Percentiles rank a stretch among this genome's conserved stretches.
Conservation (phyloP, 1,284 basidiomycete species). For the Acaromyces ingoldii region DNA sequence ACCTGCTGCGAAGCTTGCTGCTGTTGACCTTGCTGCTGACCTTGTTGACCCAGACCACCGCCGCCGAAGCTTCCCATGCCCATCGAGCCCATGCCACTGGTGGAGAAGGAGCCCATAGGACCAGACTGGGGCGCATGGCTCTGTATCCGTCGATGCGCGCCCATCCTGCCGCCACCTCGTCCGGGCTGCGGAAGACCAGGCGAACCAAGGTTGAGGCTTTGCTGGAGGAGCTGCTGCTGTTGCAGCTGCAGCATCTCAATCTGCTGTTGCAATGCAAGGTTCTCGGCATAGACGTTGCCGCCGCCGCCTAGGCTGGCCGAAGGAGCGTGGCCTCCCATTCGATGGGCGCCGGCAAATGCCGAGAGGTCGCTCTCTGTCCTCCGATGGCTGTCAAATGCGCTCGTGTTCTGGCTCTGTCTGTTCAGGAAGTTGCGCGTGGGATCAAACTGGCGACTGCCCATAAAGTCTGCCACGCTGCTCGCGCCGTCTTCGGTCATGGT, state of each 20-base stretch:
- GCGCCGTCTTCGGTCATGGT: slow-evolving; percentile 35
- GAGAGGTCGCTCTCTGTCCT: slow-evolving; percentile 32
- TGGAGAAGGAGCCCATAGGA: slow-evolving; percentile 59
- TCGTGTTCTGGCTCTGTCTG: slow-evolving; percentile 9
- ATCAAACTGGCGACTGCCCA: slow-evolving; percentile 31
- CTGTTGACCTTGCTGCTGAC: slow-evolving; percentile 14
- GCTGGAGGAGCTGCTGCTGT: slow-evolving; percentile 53
- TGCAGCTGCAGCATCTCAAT: slow-evolving; percentile 53
- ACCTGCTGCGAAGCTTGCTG: neutral
- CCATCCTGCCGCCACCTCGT: slow-evolving; percentile 16
- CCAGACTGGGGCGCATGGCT: slow-evolving; percentile 63
- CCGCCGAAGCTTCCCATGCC: slow-evolving; percentile 20
- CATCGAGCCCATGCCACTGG: slow-evolving; percentile 12
- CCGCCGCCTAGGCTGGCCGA: slow-evolving; percentile 70
- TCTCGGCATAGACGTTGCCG: slow-evolving; percentile 61
- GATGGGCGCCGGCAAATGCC: too few relatives aligned
- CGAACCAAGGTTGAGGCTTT: slow-evolving; percentile 13
- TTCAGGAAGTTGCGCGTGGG: slow-evolving; percentile 19
- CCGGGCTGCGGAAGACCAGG: slow-evolving; percentile 11
- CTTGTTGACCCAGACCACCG: neutral
- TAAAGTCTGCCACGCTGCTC: slow-evolving; percentile 31
- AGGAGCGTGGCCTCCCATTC: slow-evolving; percentile 18
- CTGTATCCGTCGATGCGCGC: slow-evolving; percentile 79
- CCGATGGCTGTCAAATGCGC: slow-evolving; percentile 25
- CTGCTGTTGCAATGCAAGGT: slow-evolving; percentile 54